Evolutionary conservation across 2,329 filamentous ascomycete genomes (phyloP), one percentile per base, ranked within the genome.

Genomic region (Chrysosporium queenslandicum): DNA sequence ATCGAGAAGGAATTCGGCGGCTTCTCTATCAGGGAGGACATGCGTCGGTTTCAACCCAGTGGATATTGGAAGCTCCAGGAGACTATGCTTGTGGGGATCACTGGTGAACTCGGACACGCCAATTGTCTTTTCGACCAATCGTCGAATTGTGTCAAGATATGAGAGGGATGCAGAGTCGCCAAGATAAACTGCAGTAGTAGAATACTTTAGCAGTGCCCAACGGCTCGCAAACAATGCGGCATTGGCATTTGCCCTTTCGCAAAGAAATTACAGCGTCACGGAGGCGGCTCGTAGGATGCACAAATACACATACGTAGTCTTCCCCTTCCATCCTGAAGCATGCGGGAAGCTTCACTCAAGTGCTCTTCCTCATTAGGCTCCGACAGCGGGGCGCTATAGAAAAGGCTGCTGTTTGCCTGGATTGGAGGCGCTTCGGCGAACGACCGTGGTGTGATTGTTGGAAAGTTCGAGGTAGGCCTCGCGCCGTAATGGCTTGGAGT

Each of bases 131-230:
- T 79, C 75, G 3, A 83, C 78, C 58, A 82, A 76, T 66, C 78
- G 77, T 8, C 80, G 77, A 16, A 83, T 74, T 41, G 80, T 67
- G 52, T 82, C 77, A 2, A 83, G 67, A 58, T 79, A 82, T 0
- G 80, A 80, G 4, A 83, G 67, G 0, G 78, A 78, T 0, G 79
- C 79, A 1, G 81, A 79, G 57, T 82, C 78, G n/a, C 81, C 80
- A 55, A 82, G 71, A 56, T 82, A 83, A 21, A 80, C 77, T 79
- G 32, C 6, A 23, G 27, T 16, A 37, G n/a, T n/a, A n/a, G 32
- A 6, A 12, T 29, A 4, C n/a, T 46, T 50, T 21, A 55, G 36
- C n/a, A n/a, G n/a, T n/a, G n/a, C n/a, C n/a, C 23, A 50, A 23
- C 7, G n/a, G 18, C 21, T 52, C 30, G 16, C 6, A 43, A 3